Evolutionary conservation across 306 rosid genomes (phyloP), one percentile per base, ranked within the genome.

Genomic region (Alnus rubra): DNA sequence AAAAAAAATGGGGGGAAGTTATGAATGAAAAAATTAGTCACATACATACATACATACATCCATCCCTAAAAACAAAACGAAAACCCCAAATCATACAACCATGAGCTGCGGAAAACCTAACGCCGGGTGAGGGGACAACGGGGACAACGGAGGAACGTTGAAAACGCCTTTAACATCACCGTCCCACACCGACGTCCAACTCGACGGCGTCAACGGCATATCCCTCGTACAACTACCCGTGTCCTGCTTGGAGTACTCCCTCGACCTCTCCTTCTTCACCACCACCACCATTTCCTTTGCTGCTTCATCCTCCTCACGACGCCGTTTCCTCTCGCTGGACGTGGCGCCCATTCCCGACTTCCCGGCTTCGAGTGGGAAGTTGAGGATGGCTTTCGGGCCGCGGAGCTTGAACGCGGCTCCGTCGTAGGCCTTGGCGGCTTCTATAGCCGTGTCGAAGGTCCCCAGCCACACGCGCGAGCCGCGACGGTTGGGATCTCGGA

Each of bases 391-490:
- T 77, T 93, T 93, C 3, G 97, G 67, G 47, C 98, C 98, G 4
- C 98, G 92, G 35, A 93, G 86, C 69, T 79, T 89, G 70, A 93
- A 93, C 44, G 98, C 98, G 1, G 98, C 94, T 23, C 89, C 55
- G 62, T 93, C 98, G 74, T 93, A 93, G 3, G 98, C 94, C 81
- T 79, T 91, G 48, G 98, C 98, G 8, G 97, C 98, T 37, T 93
- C 94, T 4, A 93, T 79, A 45, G 97, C 98, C 3, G 92, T 83
- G 37, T 93, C 94, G 73, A 88, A 93, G 0, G 98, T 93, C 62
- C 98, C 98, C 1, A 93, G 89, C 98, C 98, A 91, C 5, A 91
- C 90, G 64, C 98, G 80, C 0, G 97, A 88, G 23, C 98, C 98
- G 16, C 88, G 86, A 50, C 86, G 83, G 79, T 86, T 91, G 45